phyloP scores from a whole-genome alignment of 257 asterid genomes.

The Voacanga thouarsii region DNA sequence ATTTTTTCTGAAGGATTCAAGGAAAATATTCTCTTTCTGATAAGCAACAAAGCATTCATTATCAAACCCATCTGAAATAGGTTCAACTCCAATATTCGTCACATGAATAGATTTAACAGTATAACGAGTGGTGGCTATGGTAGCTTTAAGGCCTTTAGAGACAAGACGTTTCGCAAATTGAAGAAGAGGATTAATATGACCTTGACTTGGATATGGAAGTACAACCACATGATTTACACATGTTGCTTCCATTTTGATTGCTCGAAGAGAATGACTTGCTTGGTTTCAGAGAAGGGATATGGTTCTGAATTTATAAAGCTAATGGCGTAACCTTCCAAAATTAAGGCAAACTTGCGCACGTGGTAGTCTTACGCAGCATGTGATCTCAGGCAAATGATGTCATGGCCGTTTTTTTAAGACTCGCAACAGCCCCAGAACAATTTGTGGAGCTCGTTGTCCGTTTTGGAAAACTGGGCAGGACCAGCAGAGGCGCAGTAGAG shows the following conservation, averaged over 20 bases:
- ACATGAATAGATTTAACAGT: conserved; percentile 36
- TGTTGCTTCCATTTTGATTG: neutral
- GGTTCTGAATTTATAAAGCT: neutral
- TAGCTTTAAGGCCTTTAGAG: conserved; percentile 56
- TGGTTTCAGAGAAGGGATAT: neutral
- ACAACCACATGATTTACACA: conserved; percentile 40
- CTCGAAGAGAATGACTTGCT: no score
- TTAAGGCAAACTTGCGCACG: no score
- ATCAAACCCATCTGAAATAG: conserved; percentile 60
- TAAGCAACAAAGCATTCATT: conserved; percentile 28
- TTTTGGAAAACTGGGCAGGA: no score
- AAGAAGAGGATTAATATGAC: conserved; percentile 78
- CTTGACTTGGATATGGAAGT: conserved; percentile 70
- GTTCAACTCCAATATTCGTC: conserved; percentile 33
- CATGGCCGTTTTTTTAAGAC: no score
- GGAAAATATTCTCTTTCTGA: conserved; percentile 23
- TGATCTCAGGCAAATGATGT: no score
- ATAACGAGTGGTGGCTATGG: conserved; percentile 56
- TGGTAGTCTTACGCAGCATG: no score
- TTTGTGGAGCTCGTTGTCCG: no score
- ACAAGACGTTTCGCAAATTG: conserved; percentile 67
- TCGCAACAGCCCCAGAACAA: no score
- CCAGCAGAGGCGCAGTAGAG: no score
- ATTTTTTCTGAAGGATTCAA: conserved; percentile 20
- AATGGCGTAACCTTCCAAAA: no score